Percentiles rank a stretch among this genome's conserved stretches.
Evolutionary conservation across 257 asterid genomes (phyloP).

Genomic region (Anisodus tanguticus): DNA sequence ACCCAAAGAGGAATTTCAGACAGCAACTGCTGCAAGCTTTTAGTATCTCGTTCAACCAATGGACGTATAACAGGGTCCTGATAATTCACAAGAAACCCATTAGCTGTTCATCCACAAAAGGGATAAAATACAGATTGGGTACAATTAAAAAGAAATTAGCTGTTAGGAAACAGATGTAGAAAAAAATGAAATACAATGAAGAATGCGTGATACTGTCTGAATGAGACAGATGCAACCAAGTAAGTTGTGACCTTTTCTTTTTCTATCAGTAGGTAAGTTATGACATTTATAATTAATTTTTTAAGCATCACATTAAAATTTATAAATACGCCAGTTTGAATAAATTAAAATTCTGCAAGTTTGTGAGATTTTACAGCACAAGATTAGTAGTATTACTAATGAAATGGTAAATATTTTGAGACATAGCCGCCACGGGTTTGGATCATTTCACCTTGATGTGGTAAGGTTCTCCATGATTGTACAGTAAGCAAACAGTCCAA

Average conservation of each 20-base stretch:
- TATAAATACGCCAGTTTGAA: background rate
- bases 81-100: slow-evolving; percentile 34
- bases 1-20: slow-evolving; percentile 96
- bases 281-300: background rate
- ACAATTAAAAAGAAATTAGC: background rate
- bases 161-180: background rate
- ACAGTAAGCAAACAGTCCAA: background rate
- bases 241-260: background rate
- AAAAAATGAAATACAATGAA: background rate
- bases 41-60: slow-evolving; percentile 74
- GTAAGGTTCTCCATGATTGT: background rate
- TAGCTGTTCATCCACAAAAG: slow-evolving; percentile 20
- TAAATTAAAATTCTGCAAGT: background rate
- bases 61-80: slow-evolving; percentile 88
- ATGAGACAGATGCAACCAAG: slow-evolving; percentile 8
- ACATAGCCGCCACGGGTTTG: background rate
- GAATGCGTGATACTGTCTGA: background rate
- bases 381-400: background rate
- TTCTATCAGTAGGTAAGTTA: background rate
- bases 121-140: background rate
- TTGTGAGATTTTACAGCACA: background rate
- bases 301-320: background rate
- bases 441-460: background rate
- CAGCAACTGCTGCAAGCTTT: slow-evolving; percentile 67
- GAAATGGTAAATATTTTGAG: slow-evolving; percentile 7